Percentiles rank a stretch among this genome's conserved stretches.
These are phyloP conservation scores for Staphylotrichum longicolle DNA, from an alignment of 495 filamentous ascomycete genomes.

Conservation along the genomic window DNA sequence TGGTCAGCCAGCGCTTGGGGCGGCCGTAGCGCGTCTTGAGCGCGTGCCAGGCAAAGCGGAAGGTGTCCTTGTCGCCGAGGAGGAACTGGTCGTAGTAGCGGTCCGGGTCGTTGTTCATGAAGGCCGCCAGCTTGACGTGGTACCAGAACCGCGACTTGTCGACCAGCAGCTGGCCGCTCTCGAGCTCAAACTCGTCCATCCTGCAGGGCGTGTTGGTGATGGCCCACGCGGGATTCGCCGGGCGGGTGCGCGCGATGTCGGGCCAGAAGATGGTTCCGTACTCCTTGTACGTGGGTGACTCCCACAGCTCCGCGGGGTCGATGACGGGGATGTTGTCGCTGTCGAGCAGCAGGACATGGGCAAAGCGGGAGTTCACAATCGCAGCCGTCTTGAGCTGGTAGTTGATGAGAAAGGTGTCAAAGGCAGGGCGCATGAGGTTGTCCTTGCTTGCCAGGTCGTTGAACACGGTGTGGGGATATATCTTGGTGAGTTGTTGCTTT, in stretches of 20 bases:
- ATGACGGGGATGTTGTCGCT: slow-evolving; percentile 23
- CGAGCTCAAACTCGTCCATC: slow-evolving; percentile 32
- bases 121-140: slow-evolving; percentile 28
- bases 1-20: slow-evolving; percentile 11
- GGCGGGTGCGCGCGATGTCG: slow-evolving; percentile 31
- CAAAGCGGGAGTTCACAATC: slow-evolving; percentile 10
- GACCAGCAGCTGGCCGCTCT: slow-evolving; percentile 32
- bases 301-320: slow-evolving; percentile 31
- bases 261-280: slow-evolving; percentile 35
- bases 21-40: slow-evolving; percentile 22
- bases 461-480: slow-evolving; percentile 27
- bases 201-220: slow-evolving; percentile 29
- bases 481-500: slow-evolving; percentile 11
- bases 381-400: slow-evolving; percentile 29
- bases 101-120: slow-evolving; percentile 25
- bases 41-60: slow-evolving; percentile 33
- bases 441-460: slow-evolving; percentile 30
- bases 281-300: slow-evolving; percentile 28
- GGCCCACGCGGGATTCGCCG: slow-evolving; percentile 33
- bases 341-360: slow-evolving; percentile 14
- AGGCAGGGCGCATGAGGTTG: slow-evolving; percentile 26
- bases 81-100: slow-evolving; percentile 31
- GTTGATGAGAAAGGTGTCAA: slow-evolving; percentile 24
- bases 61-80: slow-evolving; percentile 33
- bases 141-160: slow-evolving; percentile 29